Conservation (phyloP, 2,329 filamentous ascomycete species). For the Penicillium carneum region DNA sequence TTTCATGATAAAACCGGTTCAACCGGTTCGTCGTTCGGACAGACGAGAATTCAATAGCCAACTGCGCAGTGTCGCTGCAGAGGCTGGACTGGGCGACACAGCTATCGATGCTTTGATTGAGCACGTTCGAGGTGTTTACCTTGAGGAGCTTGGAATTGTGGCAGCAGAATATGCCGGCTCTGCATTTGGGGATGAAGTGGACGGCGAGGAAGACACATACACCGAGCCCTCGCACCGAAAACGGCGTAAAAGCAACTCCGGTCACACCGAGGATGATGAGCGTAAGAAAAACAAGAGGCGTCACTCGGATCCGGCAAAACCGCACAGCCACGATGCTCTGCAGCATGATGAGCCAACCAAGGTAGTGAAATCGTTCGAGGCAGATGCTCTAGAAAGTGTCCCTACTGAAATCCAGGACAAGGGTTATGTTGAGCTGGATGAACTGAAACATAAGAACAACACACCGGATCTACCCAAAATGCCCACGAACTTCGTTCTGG, state of each 20-base stretch:
- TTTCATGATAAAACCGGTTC: constrained; percentile 1
- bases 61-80: constrained; percentile 27
- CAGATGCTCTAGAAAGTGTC: neutral
- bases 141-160: constrained; percentile 23
- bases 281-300: constrained; percentile 9
- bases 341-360: neutral
- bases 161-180: neutral
- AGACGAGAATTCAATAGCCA: constrained; percentile 27
- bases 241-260: constrained; percentile 16
- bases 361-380: neutral
- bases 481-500: neutral
- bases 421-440: too few relatives aligned
- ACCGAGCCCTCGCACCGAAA: neutral
- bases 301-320: neutral
- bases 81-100: constrained; percentile 27
- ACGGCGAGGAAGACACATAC: constrained; percentile 15
- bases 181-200: constrained; percentile 37
- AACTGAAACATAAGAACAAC: neutral
- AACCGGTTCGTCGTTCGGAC: neutral
- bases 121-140: constrained; percentile 36
- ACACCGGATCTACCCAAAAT: neutral
- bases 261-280: neutral
- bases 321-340: neutral
- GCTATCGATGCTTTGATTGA: constrained; percentile 26
- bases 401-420: neutral